phyloP scores from a whole-genome alignment of 129 eudicot genomes.

The Tanacetum coccineum region DNA sequence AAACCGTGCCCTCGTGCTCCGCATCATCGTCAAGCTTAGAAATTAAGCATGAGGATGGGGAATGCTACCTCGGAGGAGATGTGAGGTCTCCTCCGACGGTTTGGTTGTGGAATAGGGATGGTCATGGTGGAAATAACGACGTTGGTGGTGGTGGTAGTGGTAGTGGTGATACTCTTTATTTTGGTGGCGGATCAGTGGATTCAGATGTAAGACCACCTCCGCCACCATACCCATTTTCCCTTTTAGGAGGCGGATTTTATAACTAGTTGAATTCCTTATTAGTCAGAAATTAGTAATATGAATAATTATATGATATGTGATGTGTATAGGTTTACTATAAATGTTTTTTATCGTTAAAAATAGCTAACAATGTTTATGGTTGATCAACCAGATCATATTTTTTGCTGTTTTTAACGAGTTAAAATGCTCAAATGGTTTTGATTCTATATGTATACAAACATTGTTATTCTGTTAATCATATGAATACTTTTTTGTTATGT shows the following conservation, averaged over 20 bases:
- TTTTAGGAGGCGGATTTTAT: constrained; percentile 73
- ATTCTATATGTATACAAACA: neutral
- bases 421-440: too few species aligned
- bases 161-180: constrained; percentile 13
- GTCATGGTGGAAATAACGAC: neutral
- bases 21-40: constrained; percentile 34
- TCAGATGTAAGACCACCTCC: constrained; percentile 37
- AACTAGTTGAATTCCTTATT: constrained; percentile 13
- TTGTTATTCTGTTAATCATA: too few species aligned
- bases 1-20: neutral
- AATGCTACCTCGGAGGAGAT: constrained; percentile 17
- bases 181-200: constrained; percentile 25
- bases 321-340: too few species aligned
- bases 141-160: constrained; percentile 13
- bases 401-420: too few species aligned
- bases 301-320: too few species aligned
- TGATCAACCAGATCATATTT: too few species aligned
- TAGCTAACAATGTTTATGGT: too few species aligned
- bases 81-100: constrained; percentile 28
- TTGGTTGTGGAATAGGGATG: constrained; percentile 30
- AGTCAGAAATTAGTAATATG: neutral
- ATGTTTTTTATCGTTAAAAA: too few species aligned
- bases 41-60: constrained; percentile 41
- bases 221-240: constrained; percentile 72
- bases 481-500: too few species aligned